Conservation (phyloP, 306 rosid species). For the Pterocarpus macrocarpus region DNA sequence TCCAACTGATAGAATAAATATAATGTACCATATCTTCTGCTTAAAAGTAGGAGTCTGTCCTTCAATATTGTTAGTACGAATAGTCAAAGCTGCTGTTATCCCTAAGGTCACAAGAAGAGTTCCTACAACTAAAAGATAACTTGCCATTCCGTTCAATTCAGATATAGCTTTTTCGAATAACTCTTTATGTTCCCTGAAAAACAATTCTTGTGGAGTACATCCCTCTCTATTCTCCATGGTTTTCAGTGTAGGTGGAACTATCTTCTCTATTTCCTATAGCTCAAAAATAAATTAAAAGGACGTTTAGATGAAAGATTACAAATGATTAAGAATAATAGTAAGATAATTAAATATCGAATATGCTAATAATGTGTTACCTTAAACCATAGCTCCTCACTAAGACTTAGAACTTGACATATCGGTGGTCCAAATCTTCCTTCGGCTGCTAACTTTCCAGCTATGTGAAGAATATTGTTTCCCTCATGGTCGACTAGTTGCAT, state of each 20-base stretch:
- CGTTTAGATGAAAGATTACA: background rate
- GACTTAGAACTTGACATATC: background rate
- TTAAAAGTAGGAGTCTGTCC: no score
- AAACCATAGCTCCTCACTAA: background rate
- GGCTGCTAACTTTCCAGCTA: background rate
- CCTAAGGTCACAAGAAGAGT: no score
- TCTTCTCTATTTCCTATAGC: slow-evolving; percentile 3
- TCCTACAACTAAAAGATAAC: no score
- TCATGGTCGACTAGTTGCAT: background rate
- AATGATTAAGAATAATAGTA: background rate
- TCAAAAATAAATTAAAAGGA: background rate
- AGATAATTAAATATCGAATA: background rate
- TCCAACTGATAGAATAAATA: no score
- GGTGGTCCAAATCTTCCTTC: background rate
- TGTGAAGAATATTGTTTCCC: slow-evolving; percentile 9
- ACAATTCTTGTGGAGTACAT: background rate
- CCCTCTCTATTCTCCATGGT: background rate
- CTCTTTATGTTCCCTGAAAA: background rate
- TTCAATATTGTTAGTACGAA: no score
- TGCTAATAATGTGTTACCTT: background rate
- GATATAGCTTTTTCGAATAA: background rate
- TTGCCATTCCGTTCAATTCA: background rate
- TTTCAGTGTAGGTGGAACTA: background rate
- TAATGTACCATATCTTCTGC: no score
- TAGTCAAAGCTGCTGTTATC: no score